Conservation (phyloP, 176 grass and related monocot genomes). For the Phoenix roebelenii region DNA sequence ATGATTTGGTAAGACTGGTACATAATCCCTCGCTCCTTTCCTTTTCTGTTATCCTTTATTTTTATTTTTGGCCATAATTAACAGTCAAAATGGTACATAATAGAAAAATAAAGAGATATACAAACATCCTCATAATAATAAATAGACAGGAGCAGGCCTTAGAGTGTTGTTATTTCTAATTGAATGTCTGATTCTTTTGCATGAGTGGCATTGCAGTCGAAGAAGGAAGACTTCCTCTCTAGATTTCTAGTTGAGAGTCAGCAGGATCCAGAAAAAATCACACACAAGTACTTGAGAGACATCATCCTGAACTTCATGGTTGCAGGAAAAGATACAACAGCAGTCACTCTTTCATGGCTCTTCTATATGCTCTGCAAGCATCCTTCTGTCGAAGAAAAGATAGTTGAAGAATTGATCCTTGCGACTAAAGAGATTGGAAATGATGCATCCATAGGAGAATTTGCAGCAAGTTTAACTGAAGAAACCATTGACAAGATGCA, state of each 20-base stretch:
- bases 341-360: constrained; percentile 43
- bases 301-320: constrained; percentile 55
- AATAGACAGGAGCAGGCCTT: too few relatives aligned
- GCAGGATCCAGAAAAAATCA: constrained; percentile 20
- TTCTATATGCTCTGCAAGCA: constrained; percentile 60
- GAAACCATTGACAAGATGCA: constrained; percentile 43
- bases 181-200: too few relatives aligned
- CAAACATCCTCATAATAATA: too few relatives aligned
- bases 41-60: too few relatives aligned
- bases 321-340: constrained; percentile 53
- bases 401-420: constrained; percentile 24
- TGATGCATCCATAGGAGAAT: constrained; percentile 1
- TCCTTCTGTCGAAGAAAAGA: constrained; percentile 35
- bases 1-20: constrained; percentile 8
- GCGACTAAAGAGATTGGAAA: too few relatives aligned
- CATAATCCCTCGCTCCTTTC: too few relatives aligned
- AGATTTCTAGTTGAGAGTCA: constrained; percentile 27
- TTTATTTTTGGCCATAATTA: too few relatives aligned
- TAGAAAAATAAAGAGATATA: too few relatives aligned
- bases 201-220: background rate
- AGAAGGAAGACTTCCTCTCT: constrained; percentile 32
- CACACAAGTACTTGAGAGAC: constrained; percentile 44
- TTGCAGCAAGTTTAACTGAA: constrained; percentile 27
- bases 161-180: too few relatives aligned
- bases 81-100: too few relatives aligned